A percentile compares a stretch with the other conserved stretches of the same genome.
phyloP scores from a whole-genome alignment of 2,329 filamentous ascomycete species.

The Sordariomycetes sp. region DNA sequence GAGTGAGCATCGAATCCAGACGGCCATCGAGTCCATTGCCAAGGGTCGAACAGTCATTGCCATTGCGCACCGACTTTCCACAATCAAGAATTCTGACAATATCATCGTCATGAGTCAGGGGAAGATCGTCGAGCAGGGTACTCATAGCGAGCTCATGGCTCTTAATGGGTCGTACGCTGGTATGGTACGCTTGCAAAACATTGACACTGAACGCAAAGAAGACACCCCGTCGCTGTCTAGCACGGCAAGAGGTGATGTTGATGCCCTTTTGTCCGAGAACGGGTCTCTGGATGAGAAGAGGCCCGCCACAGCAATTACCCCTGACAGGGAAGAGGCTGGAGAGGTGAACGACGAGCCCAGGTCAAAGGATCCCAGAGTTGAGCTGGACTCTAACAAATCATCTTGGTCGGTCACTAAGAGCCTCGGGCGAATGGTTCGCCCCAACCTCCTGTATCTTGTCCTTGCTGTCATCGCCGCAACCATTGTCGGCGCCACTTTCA shows the following conservation, averaged over 20 bases:
- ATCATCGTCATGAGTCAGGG: slow-evolving; percentile 58
- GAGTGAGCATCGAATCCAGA: slow-evolving; percentile 46
- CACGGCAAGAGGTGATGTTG: slow-evolving; percentile 24
- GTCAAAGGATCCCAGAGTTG: slow-evolving; percentile 10
- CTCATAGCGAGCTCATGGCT: slow-evolving; percentile 48
- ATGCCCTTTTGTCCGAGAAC: slow-evolving; percentile 27
- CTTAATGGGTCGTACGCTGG: slow-evolving; percentile 40
- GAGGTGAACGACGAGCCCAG: no score
- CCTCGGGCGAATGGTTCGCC: slow-evolving; percentile 25
- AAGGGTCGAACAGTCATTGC: slow-evolving; percentile 54
- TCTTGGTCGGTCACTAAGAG: slow-evolving; percentile 27
- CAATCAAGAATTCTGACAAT: slow-evolving; percentile 54
- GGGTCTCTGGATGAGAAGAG: slow-evolving; percentile 27
- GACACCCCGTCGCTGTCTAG: slow-evolving; percentile 19
- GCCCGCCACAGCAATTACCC: slow-evolving; percentile 28
- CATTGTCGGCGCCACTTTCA: slow-evolving; percentile 47
- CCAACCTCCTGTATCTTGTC: slow-evolving; percentile 26
- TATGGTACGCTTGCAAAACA: slow-evolving; percentile 36
- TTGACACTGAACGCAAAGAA: slow-evolving; percentile 19
- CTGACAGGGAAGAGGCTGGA: slow-evolving; percentile 19
- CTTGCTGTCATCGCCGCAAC: slow-evolving; percentile 31
- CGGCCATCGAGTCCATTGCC: slow-evolving; percentile 32
- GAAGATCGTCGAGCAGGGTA: slow-evolving; percentile 53
- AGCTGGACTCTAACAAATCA: slow-evolving; percentile 29
- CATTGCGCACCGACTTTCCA: slow-evolving; percentile 55